These are phyloP conservation scores for Sonneratia caseolaris DNA, from an alignment of 345 rosid species.

Conservation along the genomic window DNA sequence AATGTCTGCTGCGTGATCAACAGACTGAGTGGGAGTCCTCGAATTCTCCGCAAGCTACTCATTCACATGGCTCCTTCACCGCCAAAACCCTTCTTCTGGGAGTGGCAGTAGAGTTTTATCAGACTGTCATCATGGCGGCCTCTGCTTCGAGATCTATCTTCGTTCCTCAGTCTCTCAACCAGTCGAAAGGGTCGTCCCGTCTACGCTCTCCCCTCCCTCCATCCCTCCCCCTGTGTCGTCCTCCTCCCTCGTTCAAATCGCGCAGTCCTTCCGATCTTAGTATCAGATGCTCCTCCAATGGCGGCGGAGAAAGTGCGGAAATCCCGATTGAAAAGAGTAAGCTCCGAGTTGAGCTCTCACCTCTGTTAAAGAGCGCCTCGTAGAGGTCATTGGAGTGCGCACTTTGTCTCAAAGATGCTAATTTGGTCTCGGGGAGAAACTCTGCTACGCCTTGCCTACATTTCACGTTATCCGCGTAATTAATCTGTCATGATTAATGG, in stretches of 20 bases:
- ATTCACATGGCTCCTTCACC: too few species aligned
- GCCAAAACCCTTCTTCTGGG: too few species aligned
- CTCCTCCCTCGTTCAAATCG: background rate
- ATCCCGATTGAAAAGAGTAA: constrained; percentile 4
- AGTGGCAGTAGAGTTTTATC: too few species aligned
- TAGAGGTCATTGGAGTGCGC: background rate
- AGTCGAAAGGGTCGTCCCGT: background rate
- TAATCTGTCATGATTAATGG: background rate
- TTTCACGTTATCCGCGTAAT: background rate
- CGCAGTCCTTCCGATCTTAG: background rate
- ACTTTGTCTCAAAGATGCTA: background rate
- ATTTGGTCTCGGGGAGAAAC: background rate
- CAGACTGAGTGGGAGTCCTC: background rate
- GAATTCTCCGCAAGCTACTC: background rate
- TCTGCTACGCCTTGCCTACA: background rate
- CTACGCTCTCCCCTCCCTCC: background rate
- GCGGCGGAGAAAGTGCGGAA: background rate
- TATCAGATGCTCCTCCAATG: constrained; percentile 2
- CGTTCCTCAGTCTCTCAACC: background rate
- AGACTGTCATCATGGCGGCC: background rate
- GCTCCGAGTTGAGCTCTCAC: background rate
- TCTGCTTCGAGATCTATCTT: background rate
- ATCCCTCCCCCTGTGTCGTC: background rate
- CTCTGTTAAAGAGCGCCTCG: background rate
- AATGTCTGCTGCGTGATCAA: too few species aligned